phyloP scores from a whole-genome alignment of 768 basidiomycete species.

The Macrolepiota albuminosa region DNA sequence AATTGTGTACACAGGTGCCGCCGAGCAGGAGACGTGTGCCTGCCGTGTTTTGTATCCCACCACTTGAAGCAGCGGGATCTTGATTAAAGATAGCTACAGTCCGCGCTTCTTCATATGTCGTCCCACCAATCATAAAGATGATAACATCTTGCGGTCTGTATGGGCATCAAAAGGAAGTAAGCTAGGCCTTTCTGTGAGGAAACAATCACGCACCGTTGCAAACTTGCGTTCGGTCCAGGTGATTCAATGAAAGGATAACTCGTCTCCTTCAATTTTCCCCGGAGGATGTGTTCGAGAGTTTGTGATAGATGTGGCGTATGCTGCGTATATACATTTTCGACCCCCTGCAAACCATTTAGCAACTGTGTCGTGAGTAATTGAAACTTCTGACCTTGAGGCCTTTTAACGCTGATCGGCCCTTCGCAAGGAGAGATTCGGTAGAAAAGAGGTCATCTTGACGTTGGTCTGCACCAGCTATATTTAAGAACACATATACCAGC shows the following conservation, averaged over 20 bases:
- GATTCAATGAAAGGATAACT: constrained; percentile 85
- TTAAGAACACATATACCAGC: constrained; percentile 91
- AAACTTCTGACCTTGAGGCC: constrained; percentile 70
- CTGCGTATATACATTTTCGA: constrained; percentile 98
- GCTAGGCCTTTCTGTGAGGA: background rate
- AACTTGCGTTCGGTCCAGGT: constrained; percentile 56
- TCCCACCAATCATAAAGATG: constrained; percentile 93
- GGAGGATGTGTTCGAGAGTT: constrained; percentile 86
- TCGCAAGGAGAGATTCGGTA: constrained; percentile 89
- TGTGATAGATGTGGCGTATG: constrained; percentile 91
- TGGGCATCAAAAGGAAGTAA: background rate
- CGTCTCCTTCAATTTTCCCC: constrained; percentile 79
- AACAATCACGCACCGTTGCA: constrained; percentile 54
- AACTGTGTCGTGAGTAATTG: background rate
- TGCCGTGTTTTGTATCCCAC: constrained; percentile 42
- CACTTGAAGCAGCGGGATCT: constrained; percentile 52
- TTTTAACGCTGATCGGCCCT: constrained; percentile 91
- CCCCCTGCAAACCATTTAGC: constrained; percentile 54
- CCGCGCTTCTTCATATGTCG: constrained; percentile 93
- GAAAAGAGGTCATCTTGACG: constrained; percentile 97
- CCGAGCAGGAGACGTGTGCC: constrained; percentile 83
- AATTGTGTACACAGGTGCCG: constrained; percentile 94
- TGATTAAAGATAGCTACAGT: constrained; percentile 84
- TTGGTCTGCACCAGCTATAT: constrained; percentile 92
- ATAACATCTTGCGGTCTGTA: constrained; percentile 91